These are phyloP conservation scores for Drechslerella dactyloides DNA, from an alignment of 2,329 filamentous ascomycete species.

Conservation along the genomic window DNA sequence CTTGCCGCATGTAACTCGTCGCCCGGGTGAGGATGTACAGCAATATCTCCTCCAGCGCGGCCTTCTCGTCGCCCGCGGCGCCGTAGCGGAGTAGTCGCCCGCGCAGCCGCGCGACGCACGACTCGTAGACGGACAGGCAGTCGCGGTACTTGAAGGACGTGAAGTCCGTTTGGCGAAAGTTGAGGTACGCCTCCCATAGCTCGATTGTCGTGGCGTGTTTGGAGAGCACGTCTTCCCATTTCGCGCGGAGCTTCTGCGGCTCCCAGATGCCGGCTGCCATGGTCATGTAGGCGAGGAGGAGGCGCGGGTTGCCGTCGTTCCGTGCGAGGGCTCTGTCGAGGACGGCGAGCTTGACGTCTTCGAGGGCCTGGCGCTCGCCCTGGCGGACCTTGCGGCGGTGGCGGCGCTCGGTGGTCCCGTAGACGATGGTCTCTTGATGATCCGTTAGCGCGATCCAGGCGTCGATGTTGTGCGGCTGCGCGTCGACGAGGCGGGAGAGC, in stretches of 20 bases:
- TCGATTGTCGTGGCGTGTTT: conserved; percentile 66
- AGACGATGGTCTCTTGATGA: conserved; percentile 74
- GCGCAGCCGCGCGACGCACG: conserved; percentile 64
- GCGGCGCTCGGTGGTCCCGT: conserved; percentile 53
- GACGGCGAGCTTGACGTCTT: conserved; percentile 79
- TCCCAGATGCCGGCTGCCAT: conserved; percentile 80
- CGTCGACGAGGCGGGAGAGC: conserved; percentile 64
- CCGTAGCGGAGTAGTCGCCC: conserved; percentile 46
- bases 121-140: conserved; percentile 66
- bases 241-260: conserved; percentile 65
- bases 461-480: conserved; percentile 70
- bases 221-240: conserved; percentile 70
- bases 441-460: conserved; percentile 80
- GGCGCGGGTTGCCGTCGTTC: conserved; percentile 62
- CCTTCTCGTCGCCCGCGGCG: conserved; percentile 21
- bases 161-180: conserved; percentile 67
- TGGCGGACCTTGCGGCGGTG: conserved; percentile 61
- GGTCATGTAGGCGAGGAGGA: conserved; percentile 73
- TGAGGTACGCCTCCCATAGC: conserved; percentile 70
- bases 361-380: conserved; percentile 66
- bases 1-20: conserved; percentile 75
- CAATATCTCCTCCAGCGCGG: conserved; percentile 53
- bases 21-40: conserved; percentile 75
- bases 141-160: conserved; percentile 71
- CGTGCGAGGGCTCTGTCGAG: conserved; percentile 77